Evolutionary conservation across 768 basidiomycete genomes (phyloP).

Genomic region (Boletus rufocinnamomeus): DNA sequence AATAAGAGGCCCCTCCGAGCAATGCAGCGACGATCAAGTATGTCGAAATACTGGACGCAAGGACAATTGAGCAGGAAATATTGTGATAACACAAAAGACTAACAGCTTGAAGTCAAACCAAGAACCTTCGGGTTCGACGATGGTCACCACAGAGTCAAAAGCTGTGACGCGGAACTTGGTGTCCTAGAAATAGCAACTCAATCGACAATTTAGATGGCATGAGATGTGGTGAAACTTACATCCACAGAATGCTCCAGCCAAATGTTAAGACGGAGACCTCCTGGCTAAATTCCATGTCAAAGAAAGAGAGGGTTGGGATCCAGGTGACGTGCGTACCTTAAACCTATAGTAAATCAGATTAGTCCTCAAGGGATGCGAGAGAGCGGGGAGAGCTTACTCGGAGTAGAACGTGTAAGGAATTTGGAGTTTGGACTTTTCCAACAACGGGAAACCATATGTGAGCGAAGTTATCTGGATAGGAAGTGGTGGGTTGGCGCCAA

Average conservation of each 20-base stretch:
- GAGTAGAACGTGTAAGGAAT: slow-evolving; percentile 77
- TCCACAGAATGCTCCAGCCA: slow-evolving; percentile 74
- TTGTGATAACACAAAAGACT: slow-evolving; percentile 29
- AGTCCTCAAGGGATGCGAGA: neutral
- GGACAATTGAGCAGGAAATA: slow-evolving; percentile 4
- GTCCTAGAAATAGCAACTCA: slow-evolving; percentile 40
- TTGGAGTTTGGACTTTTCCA: slow-evolving; percentile 58
- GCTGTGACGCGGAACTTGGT: slow-evolving; percentile 62
- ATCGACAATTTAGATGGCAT: neutral
- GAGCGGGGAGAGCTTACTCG: slow-evolving; percentile 56
- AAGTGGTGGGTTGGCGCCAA: neutral
- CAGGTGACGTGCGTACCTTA: slow-evolving; percentile 46
- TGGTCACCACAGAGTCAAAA: slow-evolving; percentile 72
- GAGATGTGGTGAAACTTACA: slow-evolving; percentile 40
- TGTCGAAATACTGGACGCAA: slow-evolving; percentile 53
- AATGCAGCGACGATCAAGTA: slow-evolving; percentile 69
- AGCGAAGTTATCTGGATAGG: slow-evolving; percentile 55
- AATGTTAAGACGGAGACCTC: slow-evolving; percentile 69
- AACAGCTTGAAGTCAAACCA: slow-evolving; percentile 82
- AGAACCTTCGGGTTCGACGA: slow-evolving; percentile 79
- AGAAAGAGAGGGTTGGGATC: slow-evolving; percentile 1
- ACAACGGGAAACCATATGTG: slow-evolving; percentile 52
- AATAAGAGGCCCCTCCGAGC: slow-evolving; percentile 63
- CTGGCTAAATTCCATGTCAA: slow-evolving; percentile 49
- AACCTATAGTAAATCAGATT: slow-evolving; percentile 43